These are phyloP conservation scores for Homolaphlyctis polyrhiza DNA, from an alignment of 371 early-diverging fungal genomes.

Conservation along the genomic window DNA sequence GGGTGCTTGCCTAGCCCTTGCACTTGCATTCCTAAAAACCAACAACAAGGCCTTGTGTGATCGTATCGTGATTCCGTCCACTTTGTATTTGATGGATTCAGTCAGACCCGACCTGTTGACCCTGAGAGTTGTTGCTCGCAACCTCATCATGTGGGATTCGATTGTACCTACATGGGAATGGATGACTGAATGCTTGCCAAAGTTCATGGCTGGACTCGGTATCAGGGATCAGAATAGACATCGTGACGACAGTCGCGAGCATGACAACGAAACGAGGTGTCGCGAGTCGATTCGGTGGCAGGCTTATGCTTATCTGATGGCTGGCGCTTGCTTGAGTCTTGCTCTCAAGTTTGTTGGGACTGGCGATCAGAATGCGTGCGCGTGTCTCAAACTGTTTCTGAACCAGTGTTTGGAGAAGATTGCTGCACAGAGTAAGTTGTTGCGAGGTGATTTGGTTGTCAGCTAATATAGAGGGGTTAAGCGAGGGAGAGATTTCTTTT, in stretches of 20 bases:
- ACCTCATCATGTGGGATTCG: slow-evolving; percentile 68
- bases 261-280: no score
- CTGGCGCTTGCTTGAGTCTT: slow-evolving; percentile 76
- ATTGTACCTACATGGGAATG: slow-evolving; percentile 59
- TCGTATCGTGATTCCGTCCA: slow-evolving; percentile 54
- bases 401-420: slow-evolving; percentile 30
- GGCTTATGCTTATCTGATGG: slow-evolving; percentile 57
- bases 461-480: not conserved
- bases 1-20: no score
- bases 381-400: slow-evolving; percentile 40
- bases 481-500: no score
- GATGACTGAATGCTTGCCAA: slow-evolving; percentile 64
- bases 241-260: no score
- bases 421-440: no score
- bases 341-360: slow-evolving; percentile 81
- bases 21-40: slow-evolving; percentile 75
- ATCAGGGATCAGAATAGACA: no score
- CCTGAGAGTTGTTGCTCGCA: slow-evolving; percentile 58
- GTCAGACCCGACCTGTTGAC: slow-evolving; percentile 68
- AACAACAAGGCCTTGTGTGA: slow-evolving; percentile 60
- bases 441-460: no score
- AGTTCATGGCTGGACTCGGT: slow-evolving; percentile 44
- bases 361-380: slow-evolving; percentile 47
- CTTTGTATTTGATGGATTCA: slow-evolving; percentile 54
- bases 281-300: no score